Evolutionary conservation across 1,284 basidiomycete species (phyloP), one percentile per base, ranked within the genome.

Genomic region (Amylostereum areolatum): DNA sequence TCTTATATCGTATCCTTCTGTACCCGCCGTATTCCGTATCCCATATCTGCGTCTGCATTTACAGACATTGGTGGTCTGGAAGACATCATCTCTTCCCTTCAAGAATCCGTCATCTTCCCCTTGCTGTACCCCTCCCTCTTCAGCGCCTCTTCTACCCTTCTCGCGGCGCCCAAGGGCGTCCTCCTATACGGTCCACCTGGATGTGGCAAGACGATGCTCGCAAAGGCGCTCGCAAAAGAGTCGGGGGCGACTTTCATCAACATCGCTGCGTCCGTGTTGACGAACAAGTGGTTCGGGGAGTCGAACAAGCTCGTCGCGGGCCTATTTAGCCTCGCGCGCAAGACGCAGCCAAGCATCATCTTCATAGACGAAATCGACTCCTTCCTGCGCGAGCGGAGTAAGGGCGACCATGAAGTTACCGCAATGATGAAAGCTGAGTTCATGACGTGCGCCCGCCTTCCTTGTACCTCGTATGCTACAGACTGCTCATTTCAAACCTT

Each of bases 371-470:
- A 89, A 66, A 89, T 90, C 52, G 87, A 90, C 63, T 92, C 89
- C 6, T 93, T 99, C 67, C 72, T 99, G 66, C 75, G 96, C 49
- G 92, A 97, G 66, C 76, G 97, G 54, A 80, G 78, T 40, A 81
- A 83, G 47, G 87, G 88, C 9, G 97, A 99, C 62, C 97, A 99
- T 67, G 97, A 99, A 63, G 96, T 95, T 43, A 98, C 94, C 28
- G 92, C 88, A 4, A 98, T 98, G 94, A 97, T 99, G 85, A 99
- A 99, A 72, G 96, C 96, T 1, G 96, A 99, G 64, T 99, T 99
- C 66, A 97, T 99, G 95, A 97, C 93, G 85, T 92, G 68, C 59
- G 89, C 72, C 9, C 5, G 43, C 45, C 18, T 9, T 18, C 32
- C 43, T 9, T 6, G 45, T 48, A 35, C 32, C 47, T 36, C 4